Evolutionary conservation across 2,329 filamentous ascomycete genomes (phyloP), one percentile per base, ranked within the genome.

Genomic region (Calycina herbarum): DNA sequence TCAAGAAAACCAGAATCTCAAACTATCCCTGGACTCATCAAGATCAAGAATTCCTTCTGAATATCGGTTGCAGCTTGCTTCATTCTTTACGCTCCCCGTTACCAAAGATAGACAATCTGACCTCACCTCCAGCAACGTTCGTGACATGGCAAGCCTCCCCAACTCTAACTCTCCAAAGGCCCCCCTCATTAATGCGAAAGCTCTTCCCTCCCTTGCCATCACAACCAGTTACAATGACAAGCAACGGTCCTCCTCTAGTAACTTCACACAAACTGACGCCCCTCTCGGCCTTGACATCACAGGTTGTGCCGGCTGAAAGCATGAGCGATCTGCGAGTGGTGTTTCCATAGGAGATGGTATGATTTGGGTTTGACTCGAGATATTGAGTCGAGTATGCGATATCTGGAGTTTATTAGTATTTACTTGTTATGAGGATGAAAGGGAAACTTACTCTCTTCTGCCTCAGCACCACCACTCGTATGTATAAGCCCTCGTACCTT

Each of bases 361-460:
- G 67, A 3, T 57, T 42, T 2, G 61, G 64, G 5, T 60, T 54
- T 2, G 64, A 57, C 38, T 29, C 27, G 20, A 73, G 61, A 40
- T 73, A 71, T 4, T 61, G 20, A 4, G 69, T 45, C 10, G 72
- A 72, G 45, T 69, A 73, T 2, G 72, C 72, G 13, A 73, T 56
- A 7, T 72, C 72, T 73, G n/a, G 20, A 6, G 2, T 20, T 27
- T 20, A 27, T 54, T 54, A 17, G 4, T 5, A 35, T 48, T 13
- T 15, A 42, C 31, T 38, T 11, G 42, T 17, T 13, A 20, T 45
- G 20, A 51, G 17, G 33, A 6, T 15, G 10, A 35, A n/a, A 31
- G 6, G 15, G 24, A 61, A 13, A 69, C 67, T 64, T 67, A 73
- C 72, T 73, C 48, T 73, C 70, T 35, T 69, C 67, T 0, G 60